Evolutionary conservation across 1,139 yeast genomes (phyloP), one percentile per base, ranked within the genome.

Genomic region (Candida sp.): DNA sequence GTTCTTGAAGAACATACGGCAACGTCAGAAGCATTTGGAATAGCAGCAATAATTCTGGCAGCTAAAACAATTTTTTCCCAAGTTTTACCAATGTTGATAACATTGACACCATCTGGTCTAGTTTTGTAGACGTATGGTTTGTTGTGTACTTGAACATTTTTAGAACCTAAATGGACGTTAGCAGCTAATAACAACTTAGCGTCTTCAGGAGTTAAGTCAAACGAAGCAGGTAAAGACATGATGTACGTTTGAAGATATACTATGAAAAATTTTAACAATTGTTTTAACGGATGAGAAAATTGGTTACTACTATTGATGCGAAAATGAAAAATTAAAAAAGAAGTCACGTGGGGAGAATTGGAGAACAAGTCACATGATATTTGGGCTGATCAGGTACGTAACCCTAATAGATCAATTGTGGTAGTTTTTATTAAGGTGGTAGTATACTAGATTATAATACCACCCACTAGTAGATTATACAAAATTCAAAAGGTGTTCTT

Each of bases 41-140:
- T 86, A 66, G 99, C 97, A 73, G 98, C 99, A 70, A 95, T 91
- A 79, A 91, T 88, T 82, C 98, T 93, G 66, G 99, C 99, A 70
- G 99, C 99, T 73, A 95, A 84, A 58, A 93, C 98, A 75, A 95
- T 88, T 84, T 95, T 95, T 84, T 95, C 98, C 99, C 99, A 93
- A 68, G 99, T 95, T 84, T 93, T 93, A 81, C 95, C 93, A 70
- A 93, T 81, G 91, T 93, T 89, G 78, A 95, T 90, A 66, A 95
- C 81, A 83, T 89, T 90, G 68, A 95, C 97, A 84, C 99, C 99
- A 76, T 95, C 99, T 78, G 97, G 95, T 83, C 99, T 91, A 78
- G 97, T 87, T 81, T 90, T 88, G 93, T 82, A 89, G 68, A 95
- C 97, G 87, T 95, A 95, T 76, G 97, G 93, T 79, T 89, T 93